Conservation (phyloP, 1,139 yeast species). For the Lodderomyces metapsilosis region DNA sequence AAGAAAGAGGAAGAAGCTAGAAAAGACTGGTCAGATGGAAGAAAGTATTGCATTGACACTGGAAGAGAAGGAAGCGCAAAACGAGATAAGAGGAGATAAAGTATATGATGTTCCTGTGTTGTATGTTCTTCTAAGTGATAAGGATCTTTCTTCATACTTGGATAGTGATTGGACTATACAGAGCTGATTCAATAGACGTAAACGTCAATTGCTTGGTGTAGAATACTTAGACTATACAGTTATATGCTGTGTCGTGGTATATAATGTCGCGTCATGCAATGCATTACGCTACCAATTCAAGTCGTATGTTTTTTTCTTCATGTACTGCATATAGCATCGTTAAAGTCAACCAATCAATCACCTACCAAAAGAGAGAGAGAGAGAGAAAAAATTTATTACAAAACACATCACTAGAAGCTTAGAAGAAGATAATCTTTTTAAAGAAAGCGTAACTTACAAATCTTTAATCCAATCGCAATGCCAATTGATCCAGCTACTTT, state of each 20-base stretch:
- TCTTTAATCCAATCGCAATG: too few relatives aligned
- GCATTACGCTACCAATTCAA: not conserved
- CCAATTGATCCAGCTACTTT: constrained; percentile 48
- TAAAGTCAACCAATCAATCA: not conserved
- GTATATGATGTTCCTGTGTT: constrained; percentile 21
- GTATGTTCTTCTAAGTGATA: constrained; percentile 16
- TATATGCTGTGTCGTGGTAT: not conserved
- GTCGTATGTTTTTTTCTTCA: constrained; percentile 3
- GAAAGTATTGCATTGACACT: constrained; percentile 3
- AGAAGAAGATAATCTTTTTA: too few relatives aligned
- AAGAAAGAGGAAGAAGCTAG: constrained; percentile 1
- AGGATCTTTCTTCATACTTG: constrained; percentile 7
- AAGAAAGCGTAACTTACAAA: too few relatives aligned
- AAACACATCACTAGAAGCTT: too few relatives aligned
- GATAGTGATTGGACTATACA: constrained; percentile 18
- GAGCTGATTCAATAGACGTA: too few relatives aligned
- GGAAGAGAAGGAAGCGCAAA: constrained; percentile 5
- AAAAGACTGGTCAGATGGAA: not conserved
- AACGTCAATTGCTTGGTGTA: too few relatives aligned
- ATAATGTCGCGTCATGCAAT: not conserved
- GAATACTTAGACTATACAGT: too few relatives aligned
- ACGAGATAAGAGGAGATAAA: constrained; percentile 18
- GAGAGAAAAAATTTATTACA: not conserved
- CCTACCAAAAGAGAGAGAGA: not conserved
- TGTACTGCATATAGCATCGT: too few relatives aligned